Base-by-base conservation (phyloP, 305 asterid species). In the Fraxinus ornus region DNA sequence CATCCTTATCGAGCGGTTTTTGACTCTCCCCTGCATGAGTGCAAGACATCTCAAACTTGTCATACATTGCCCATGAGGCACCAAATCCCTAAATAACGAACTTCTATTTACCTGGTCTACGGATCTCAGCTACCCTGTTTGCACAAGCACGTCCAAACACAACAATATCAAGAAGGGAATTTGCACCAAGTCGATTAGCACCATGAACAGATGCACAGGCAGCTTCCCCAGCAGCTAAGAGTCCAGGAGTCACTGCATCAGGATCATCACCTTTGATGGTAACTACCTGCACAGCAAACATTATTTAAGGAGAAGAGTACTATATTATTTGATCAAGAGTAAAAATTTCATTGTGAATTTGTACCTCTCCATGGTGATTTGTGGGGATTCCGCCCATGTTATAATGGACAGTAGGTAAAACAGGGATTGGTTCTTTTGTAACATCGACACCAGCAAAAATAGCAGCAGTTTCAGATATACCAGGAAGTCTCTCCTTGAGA, bases 301-400 rank as follows among this genome's bases (percentile, higher is more conserved):
- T 83, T 66, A 72, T 62, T 49, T 82, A 62, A 83, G 81, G 82
- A 41, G 77, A 71, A 32, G 21, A 47, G 21, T 26, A 3, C 74
- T 28, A 68, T 4, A 68, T 28, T 68, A 68, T 26, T 68, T 66
- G 74, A 66, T 24, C 73, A 64, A 64, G 74, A 68, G 19, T 68
- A 12, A 26, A 68, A 66, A 26, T 24, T 28, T 26, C 35, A 13
- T 24, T 41, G 77, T 24, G 33, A 71, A 75, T 68, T 60, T 84
- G 37, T 91, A 96, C 99, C 99, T 96, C 97, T 82, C 99, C 99
- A 79, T 92, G 92, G 92, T 96, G 82, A 88, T 96, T 96, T 33
- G 99, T 96, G 47, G 99, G 99, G 86, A 96, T 91, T 83, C 99
- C 99, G 78, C 99, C 99, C 99, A 96, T 96, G 89, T 96, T 96